Percentiles rank a stretch among this genome's conserved stretches.
These are phyloP conservation scores for Fagus sylvatica DNA, from an alignment of 306 rosid genomes.

Conservation along the genomic window DNA sequence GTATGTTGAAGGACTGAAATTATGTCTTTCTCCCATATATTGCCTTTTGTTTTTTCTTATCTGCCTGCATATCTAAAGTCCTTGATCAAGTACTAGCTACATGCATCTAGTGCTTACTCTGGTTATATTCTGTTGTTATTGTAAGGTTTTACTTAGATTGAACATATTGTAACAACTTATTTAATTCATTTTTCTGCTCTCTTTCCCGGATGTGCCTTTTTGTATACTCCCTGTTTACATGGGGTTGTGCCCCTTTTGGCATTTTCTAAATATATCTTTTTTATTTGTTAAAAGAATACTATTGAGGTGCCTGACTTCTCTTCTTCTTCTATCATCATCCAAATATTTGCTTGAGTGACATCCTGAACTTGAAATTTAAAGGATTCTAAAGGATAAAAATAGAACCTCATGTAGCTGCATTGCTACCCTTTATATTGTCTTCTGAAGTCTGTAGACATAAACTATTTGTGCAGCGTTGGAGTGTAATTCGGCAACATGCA, in stretches of 20 bases:
- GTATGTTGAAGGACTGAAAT: slow-evolving; percentile 40
- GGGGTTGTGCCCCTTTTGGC: not conserved
- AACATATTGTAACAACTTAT: not conserved
- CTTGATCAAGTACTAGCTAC: slow-evolving; percentile 6
- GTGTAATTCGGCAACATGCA: not conserved
- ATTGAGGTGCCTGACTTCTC: not conserved
- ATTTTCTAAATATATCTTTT: not conserved
- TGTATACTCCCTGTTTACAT: not conserved
- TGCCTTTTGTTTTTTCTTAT: not conserved
- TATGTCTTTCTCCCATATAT: slow-evolving; percentile 3
- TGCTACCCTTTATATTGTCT: not conserved
- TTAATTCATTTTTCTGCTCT: not conserved
- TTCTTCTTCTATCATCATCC: not conserved
- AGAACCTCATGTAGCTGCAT: not conserved
- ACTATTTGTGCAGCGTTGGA: not conserved
- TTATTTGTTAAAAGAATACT: not conserved
- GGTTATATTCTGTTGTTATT: not conserved
- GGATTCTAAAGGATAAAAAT: not conserved
- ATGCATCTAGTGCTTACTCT: slow-evolving; percentile 11
- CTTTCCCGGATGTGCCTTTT: not conserved
- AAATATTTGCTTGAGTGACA: not conserved
- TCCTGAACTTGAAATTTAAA: not conserved
- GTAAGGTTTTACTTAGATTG: not conserved
- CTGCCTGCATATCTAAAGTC: slow-evolving; percentile 1
- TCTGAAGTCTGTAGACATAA: not conserved